Conservation (phyloP, 2,329 filamentous ascomycete genomes). For the Tolypocladium guangdongense region DNA sequence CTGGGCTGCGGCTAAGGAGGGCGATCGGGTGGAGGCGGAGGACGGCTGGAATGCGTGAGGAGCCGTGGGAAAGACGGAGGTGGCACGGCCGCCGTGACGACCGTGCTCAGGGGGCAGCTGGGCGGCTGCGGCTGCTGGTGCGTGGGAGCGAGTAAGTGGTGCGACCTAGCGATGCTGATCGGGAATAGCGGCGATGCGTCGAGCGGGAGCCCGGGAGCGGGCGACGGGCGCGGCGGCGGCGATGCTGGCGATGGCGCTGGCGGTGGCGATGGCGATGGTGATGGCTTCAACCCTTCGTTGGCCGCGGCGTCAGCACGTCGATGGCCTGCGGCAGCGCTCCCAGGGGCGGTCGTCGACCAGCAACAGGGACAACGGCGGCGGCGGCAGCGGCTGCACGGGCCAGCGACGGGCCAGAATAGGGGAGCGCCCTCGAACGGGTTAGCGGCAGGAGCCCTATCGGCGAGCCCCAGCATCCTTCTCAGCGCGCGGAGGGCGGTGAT, state of each 20-base stretch:
- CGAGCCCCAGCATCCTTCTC: neutral
- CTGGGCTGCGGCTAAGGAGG: conserved; percentile 18
- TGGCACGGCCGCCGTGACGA: conserved; percentile 35
- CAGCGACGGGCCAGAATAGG: neutral
- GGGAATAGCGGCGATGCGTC: neutral
- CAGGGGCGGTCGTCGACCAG: conserved; percentile 2
- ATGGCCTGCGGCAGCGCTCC: neutral
- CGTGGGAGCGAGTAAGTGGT: neutral
- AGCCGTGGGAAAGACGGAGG: conserved; percentile 35
- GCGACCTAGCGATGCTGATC: neutral
- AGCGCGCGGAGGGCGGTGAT: neutral
- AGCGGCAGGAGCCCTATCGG: neutral
- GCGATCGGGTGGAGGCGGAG: conserved; percentile 10
- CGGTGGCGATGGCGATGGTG: conserved; percentile 1
- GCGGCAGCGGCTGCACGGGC: conserved; percentile 1
- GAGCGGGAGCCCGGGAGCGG: neutral
- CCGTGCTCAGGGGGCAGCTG: conserved; percentile 21
- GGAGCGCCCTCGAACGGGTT: neutral
- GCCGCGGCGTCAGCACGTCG: neutral
- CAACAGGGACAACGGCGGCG: neutral
- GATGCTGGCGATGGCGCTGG: neutral
- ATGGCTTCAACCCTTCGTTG: neutral
- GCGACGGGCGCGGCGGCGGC: neutral
- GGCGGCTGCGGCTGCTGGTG: neutral
- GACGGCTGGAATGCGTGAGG: conserved; percentile 26